Base-by-base conservation (phyloP, 2,329 filamentous ascomycete genomes). In the Teratosphaeria zuluensis region DNA sequence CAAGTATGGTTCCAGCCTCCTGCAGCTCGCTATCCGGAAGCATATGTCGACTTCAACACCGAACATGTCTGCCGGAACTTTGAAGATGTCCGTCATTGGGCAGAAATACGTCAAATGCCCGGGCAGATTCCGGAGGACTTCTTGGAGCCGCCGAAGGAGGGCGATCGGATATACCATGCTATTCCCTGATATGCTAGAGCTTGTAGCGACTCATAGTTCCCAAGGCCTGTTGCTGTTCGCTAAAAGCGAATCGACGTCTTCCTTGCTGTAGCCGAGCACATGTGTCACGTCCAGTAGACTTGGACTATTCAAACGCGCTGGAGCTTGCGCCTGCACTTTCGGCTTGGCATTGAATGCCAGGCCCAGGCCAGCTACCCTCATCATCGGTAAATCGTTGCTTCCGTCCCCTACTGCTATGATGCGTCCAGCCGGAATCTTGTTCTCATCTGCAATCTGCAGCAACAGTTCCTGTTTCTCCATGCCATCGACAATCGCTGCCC, bases 301-400 rank as follows among this genome's bases (percentile, higher is more conserved):
- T 61, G 83, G 79, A 24, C 84, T 82, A 68, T 94, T 94, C 61
- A 94, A 73, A 51, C 87, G 79, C 14, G 85, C 84, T 31, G 85
- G 84, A 1, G 89, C 89, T 71, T 88, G 84, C 77, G 86, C 83
- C 75, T 94, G 90, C 58, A 94, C 89, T 59, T 84, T 80, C 1
- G 89, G 88, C 77, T 94, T 94, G 9, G 89, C 90, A 69, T 92
- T 89, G 80, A 90, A 92, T 1, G 89, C 89, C 2, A 94, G 85
- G 21, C 89, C 90, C 42, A 92, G 74, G 0, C 88, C 88, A 0
- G 89, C 89, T 54, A 82, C 81, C 8, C 79, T 80, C 79, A 94
- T 84, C 89, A 94, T 94, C 59, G 87, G 77, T 63, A 94, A 72
- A 69, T 94, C 89, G 68, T 94, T 94, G 42, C 89, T 89, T 6